A percentile compares a stretch with the other conserved stretches of the same genome.
Conservation (phyloP, 2,329 filamentous ascomycete species). For the Cytospora piceae region DNA sequence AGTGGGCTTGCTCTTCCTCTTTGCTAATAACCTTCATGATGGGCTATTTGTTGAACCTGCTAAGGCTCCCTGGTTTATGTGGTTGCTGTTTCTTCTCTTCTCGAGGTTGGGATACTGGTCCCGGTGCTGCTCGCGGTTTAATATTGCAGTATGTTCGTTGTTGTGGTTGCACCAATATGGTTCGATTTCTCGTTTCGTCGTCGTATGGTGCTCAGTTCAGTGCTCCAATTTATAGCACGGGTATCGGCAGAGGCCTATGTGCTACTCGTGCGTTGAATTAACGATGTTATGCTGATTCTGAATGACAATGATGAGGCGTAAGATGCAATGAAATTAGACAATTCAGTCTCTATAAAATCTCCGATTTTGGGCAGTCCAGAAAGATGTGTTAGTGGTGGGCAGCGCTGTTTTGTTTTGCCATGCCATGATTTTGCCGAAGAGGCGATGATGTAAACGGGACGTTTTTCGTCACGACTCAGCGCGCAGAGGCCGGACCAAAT, state of each 20-base stretch:
- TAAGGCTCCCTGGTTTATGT: constrained; percentile 4
- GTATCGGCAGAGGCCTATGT: constrained; percentile 5
- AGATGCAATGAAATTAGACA: background rate
- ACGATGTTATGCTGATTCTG: background rate
- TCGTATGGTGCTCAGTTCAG: background rate
- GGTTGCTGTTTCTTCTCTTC: background rate
- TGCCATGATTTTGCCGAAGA: constrained; percentile 14
- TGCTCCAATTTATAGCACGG: constrained; percentile 1
- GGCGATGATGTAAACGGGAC: constrained; percentile 21
- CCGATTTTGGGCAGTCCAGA: background rate
- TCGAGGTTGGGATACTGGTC: background rate
- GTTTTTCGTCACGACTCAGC: background rate
- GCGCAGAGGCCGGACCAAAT: constrained; percentile 20
- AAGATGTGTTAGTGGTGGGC: background rate
- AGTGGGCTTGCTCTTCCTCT: constrained; percentile 89
- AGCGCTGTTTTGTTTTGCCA: constrained; percentile 19
- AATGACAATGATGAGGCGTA: background rate
- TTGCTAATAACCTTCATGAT: constrained; percentile 93
- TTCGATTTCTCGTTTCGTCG: constrained; percentile 3
- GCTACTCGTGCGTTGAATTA: background rate
- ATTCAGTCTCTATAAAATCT: constrained; percentile 2
- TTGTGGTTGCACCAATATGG: background rate
- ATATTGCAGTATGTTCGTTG: background rate
- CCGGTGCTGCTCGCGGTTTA: background rate
- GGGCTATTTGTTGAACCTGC: constrained; percentile 35